A percentile compares a stretch with the other conserved stretches of the same genome.
Evolutionary conservation across 805 yeast species (phyloP).

Genomic region (Nakazawaea laoshanensis): DNA sequence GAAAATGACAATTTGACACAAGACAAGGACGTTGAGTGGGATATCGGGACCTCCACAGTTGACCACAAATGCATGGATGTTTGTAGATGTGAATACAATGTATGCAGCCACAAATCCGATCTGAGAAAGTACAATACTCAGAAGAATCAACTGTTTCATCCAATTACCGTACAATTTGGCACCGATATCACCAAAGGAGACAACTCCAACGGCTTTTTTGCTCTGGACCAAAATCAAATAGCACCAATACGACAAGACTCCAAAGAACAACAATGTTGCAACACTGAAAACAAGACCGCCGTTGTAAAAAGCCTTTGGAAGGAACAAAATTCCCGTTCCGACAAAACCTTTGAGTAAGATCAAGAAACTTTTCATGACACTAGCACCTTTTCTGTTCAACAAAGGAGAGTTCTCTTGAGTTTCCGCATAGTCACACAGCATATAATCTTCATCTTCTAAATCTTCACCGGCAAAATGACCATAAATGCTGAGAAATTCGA

Average conservation of each 20-base stretch:
- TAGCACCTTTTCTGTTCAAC: slow-evolving; percentile 38
- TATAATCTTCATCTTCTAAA: slow-evolving; percentile 58
- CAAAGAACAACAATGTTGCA: slow-evolving; percentile 46
- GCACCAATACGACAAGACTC: slow-evolving; percentile 70
- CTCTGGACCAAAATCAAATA: slow-evolving; percentile 55
- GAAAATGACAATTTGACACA: slow-evolving; percentile 47
- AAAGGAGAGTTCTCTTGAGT: slow-evolving; percentile 32
- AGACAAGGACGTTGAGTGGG: slow-evolving; percentile 36
- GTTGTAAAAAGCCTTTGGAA: slow-evolving; percentile 62
- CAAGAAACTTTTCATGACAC: slow-evolving; percentile 65
- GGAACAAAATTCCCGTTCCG: slow-evolving; percentile 68
- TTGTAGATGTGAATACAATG: slow-evolving; percentile 71
- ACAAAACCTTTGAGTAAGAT: slow-evolving; percentile 66
- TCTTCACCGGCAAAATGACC: slow-evolving; percentile 87
- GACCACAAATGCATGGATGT: slow-evolving; percentile 50
- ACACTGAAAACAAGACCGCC: slow-evolving; percentile 65
- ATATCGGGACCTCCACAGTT: slow-evolving; percentile 37
- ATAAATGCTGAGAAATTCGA: slow-evolving; percentile 69
- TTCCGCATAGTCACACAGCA: slow-evolving; percentile 36
- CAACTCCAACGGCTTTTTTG: slow-evolving; percentile 50
- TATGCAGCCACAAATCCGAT: slow-evolving; percentile 78
- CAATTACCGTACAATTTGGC: slow-evolving; percentile 50
- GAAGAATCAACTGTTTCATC: slow-evolving; percentile 55
- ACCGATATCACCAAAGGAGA: slow-evolving; percentile 80
- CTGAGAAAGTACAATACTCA: slow-evolving; percentile 63